Conservation (phyloP, 208 protist species). For the Trypanosoma platydactyli region DNA sequence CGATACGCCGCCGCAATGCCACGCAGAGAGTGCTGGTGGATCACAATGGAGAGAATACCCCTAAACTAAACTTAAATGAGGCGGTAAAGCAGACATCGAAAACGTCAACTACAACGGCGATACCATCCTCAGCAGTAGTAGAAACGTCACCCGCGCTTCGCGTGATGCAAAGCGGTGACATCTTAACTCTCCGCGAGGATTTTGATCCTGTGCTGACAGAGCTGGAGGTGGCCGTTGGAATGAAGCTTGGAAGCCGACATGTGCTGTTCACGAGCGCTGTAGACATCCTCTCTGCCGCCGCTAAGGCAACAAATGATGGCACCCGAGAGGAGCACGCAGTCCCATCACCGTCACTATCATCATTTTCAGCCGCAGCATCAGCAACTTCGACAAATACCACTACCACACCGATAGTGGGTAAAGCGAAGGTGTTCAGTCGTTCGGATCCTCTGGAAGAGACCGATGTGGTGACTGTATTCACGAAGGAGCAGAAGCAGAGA, state of each 20-base stretch:
- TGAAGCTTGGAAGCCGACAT: conserved; percentile 84
- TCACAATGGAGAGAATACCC: neutral
- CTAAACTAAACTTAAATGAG: neutral
- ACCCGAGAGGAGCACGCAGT: neutral
- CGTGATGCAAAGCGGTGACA: conserved; percentile 74
- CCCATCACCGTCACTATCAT: conserved; percentile 2
- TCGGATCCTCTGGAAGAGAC: neutral
- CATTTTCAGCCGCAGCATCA: conserved; percentile 3
- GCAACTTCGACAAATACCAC: neutral
- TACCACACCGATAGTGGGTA: neutral
- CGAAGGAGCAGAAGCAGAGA: neutral
- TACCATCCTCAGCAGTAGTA: conserved; percentile 10
- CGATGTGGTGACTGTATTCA: neutral
- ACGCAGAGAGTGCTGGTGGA: conserved; percentile 16
- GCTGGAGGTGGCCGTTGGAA: conserved; percentile 77
- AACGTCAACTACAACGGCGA: neutral
- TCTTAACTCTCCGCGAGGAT: conserved; percentile 72
- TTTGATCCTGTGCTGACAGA: conserved; percentile 79
- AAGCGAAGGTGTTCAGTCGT: neutral
- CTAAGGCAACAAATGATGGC: neutral
- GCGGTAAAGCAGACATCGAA: neutral
- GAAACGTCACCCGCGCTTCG: neutral
- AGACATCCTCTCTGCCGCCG: conserved; percentile 44
- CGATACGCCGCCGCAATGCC: conserved; percentile 40
- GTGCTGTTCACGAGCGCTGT: conserved; percentile 78